These are phyloP conservation scores for Inonotus obliquus DNA, from an alignment of 1,284 basidiomycete genomes.

Conservation along the genomic window DNA sequence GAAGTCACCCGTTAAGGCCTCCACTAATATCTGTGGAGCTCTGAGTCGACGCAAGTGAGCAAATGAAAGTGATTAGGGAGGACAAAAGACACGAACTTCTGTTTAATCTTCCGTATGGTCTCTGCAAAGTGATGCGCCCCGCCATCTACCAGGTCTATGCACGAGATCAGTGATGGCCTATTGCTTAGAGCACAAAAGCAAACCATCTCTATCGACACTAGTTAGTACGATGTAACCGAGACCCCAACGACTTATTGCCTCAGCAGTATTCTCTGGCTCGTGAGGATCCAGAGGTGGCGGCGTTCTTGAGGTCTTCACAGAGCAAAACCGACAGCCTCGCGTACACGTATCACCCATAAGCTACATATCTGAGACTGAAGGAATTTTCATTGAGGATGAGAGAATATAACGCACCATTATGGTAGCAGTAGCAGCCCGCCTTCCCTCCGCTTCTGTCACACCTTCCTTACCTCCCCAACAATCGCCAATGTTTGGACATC, in stretches of 20 bases:
- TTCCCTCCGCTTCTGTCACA: constrained; percentile 67
- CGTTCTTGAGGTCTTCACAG: constrained; percentile 88
- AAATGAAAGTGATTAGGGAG: not conserved
- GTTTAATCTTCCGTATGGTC: constrained; percentile 94
- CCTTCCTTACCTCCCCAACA: constrained; percentile 94
- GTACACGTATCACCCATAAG: constrained; percentile 99
- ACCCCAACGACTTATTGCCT: constrained; percentile 98
- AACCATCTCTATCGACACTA: constrained; percentile 94
- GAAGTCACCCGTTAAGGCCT: constrained; percentile 97
- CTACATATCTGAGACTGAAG: constrained; percentile 37
- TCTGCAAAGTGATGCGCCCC: constrained; percentile 93
- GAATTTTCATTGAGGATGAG: not conserved
- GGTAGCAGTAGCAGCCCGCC: constrained; percentile 90
- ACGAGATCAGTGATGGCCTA: constrained; percentile 8
- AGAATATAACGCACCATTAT: constrained; percentile 77
- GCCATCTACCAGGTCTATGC: constrained; percentile 83
- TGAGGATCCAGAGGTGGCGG: constrained; percentile 93
- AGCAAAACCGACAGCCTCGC: constrained; percentile 95
- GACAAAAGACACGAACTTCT: constrained; percentile 59
- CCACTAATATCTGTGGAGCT: constrained; percentile 92
- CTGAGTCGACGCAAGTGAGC: constrained; percentile 33
- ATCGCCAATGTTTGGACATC: constrained; percentile 98
- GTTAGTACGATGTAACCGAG: constrained; percentile 98
- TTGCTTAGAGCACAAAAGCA: constrained; percentile 23
- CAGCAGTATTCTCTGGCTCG: constrained; percentile 97